These are phyloP conservation scores for Polyporus tsugae DNA, from an alignment of 1,284 basidiomycete genomes.

Conservation along the genomic window DNA sequence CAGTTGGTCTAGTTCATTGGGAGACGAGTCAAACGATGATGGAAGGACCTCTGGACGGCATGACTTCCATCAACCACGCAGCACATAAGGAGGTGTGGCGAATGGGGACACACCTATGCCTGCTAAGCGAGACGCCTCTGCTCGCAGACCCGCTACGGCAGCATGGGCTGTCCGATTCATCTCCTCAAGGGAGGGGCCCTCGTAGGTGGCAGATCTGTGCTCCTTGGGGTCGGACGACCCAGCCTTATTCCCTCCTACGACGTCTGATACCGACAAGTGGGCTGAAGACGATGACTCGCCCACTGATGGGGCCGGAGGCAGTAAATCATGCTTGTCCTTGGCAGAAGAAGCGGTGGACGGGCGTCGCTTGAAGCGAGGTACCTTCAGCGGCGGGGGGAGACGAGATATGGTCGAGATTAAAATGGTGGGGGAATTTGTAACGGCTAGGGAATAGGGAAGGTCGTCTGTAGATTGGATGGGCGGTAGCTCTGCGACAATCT, in stretches of 20 bases:
- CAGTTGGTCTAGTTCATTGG: conserved; percentile 34
- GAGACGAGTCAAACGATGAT: conserved; percentile 42
- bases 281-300: conserved; percentile 32
- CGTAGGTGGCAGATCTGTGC: conserved; percentile 18
- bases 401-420: conserved; percentile 35
- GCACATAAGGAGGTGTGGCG: background rate
- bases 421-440: conserved; percentile 29
- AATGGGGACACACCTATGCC: conserved; percentile 36
- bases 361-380: conserved; percentile 37
- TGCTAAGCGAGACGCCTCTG: conserved; percentile 41
- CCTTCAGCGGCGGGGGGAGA: conserved; percentile 32
- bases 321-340: conserved; percentile 37
- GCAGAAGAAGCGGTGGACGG: conserved; percentile 55
- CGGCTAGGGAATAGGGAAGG: conserved; percentile 33
- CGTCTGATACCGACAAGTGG: conserved; percentile 23
- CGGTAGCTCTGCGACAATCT: conserved; percentile 34
- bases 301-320: conserved; percentile 37
- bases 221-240: conserved; percentile 21
- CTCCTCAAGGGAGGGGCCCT: conserved; percentile 36
- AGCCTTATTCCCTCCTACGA: background rate
- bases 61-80: conserved; percentile 9
- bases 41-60: conserved; percentile 35
- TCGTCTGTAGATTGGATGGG: conserved; percentile 29
- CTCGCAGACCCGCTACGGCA: conserved; percentile 40
- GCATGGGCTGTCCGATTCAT: conserved; percentile 41